Percentiles rank a stretch among this genome's conserved stretches.
Evolutionary conservation across 2,329 filamentous ascomycete genomes (phyloP).

Genomic region (Scedosporium aurantiacum): DNA sequence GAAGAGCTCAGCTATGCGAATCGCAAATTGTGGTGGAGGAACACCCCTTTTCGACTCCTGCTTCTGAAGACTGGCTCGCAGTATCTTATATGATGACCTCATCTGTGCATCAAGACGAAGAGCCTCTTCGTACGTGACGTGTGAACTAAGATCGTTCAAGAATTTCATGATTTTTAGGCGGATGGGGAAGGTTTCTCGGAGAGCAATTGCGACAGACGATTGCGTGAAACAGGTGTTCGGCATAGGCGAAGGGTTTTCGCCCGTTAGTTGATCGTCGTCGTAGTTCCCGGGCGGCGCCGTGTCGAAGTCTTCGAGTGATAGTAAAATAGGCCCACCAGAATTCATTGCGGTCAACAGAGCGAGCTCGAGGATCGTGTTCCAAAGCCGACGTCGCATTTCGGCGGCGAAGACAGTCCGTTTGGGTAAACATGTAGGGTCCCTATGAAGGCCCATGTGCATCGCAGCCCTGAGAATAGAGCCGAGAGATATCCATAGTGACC

Average conservation of each 20-base stretch:
- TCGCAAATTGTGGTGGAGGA: constrained; percentile 25
- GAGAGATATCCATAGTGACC: constrained; percentile 35
- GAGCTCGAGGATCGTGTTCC: constrained; percentile 42
- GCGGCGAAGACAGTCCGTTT: constrained; percentile 21
- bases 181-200: constrained; percentile 29
- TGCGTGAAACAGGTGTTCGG: constrained; percentile 27
- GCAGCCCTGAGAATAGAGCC: constrained; percentile 33
- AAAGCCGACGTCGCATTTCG: constrained; percentile 39
- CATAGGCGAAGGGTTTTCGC: constrained; percentile 18
- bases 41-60: constrained; percentile 10
- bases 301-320: constrained; percentile 35
- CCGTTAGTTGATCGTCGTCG: constrained; percentile 34
- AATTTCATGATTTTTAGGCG: constrained; percentile 30
- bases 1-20: constrained; percentile 35
- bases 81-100: constrained; percentile 27
- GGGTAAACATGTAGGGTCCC: constrained; percentile 31
- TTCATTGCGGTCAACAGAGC: constrained; percentile 31
- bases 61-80: constrained; percentile 23
- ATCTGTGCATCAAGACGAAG: constrained; percentile 32
- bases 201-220: constrained; percentile 26
- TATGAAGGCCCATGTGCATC: constrained; percentile 38
- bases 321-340: constrained; percentile 33
- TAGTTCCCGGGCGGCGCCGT: constrained; percentile 36
- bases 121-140: constrained; percentile 30
- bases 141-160: constrained; percentile 30